Evolutionary conservation across 192 early-diverging fungal genomes (phyloP), one percentile per base, ranked within the genome.

Genomic region (Geranomyces variabilis): DNA sequence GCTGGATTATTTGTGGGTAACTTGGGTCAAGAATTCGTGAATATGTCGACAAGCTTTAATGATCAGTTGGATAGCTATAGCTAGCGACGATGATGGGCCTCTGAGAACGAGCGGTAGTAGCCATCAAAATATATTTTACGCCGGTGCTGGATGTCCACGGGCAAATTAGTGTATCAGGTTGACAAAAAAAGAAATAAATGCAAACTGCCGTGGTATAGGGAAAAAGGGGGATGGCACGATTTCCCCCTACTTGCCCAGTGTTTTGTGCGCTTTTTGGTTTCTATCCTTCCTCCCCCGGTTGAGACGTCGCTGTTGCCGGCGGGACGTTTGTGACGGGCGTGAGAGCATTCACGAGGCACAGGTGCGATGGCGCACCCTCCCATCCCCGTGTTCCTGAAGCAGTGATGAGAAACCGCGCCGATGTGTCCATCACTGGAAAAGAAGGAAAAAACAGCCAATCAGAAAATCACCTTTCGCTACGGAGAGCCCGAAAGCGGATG

Each of bases 361-460:
- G 71, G 74, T 95, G 94, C 47, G 90, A 94, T 49, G 89, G 87
- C 10, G 78, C 61, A 46, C 96, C 96, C 45, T 97, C 96, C 96
- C 96, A 99, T n/a, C 96, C 97, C 26, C 95, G 82, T 77, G 89
- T 94, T 19, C 97, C 97, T 0, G 94, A 93, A 0, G 93, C 88
- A 6, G 90, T 96, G 26, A 99, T 84, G 93, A 99, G 88, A 56
- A 90, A 96, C 28, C 84, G 82, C 51, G 87, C 88, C 4, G 83
- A 78, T 22, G 83, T 80, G 76, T 96, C 94, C 49, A 95, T 76
- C 21, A 89, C 89, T 93, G 73, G 5, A 10, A 21, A 36, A 14
- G 13, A 41, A 43, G 15, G 26, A 36, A 14, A 22, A 41, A 43
- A 53, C 4, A 53, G 3, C 51, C 3, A 9, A 53, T 24, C n/a